These are phyloP conservation scores for Diphasiastrum complanatum DNA, from an alignment of 83 land plant genomes.

Conservation along the genomic window DNA sequence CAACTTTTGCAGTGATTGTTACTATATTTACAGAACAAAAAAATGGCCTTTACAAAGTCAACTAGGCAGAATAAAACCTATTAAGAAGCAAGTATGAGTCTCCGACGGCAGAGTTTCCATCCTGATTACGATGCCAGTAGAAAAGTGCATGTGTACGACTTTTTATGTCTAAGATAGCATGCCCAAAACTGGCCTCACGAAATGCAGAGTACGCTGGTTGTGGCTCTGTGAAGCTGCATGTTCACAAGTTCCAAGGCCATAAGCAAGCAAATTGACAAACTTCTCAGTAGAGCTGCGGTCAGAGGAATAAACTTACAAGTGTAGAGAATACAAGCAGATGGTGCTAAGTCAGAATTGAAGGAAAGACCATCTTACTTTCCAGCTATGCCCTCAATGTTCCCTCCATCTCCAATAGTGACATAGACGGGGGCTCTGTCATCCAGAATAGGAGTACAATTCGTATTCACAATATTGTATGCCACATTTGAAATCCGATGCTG, in stretches of 20 bases:
- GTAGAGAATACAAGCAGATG: no score
- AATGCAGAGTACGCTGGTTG: constrained; percentile 93
- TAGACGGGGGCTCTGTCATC: constrained; percentile 9
- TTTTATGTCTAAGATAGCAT: constrained; percentile 66
- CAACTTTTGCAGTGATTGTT: no score
- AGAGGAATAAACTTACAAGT: no score
- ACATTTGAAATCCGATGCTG: constrained; percentile 17
- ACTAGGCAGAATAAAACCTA: no score
- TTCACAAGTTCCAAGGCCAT: no score
- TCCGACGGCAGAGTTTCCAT: constrained; percentile 55
- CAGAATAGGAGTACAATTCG: background rate
- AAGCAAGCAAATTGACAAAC: no score
- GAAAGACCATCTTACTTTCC: background rate
- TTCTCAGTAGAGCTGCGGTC: no score
- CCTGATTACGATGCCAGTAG: constrained; percentile 80
- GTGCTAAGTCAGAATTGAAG: no score
- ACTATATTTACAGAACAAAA: no score
- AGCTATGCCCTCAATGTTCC: constrained; percentile 12
- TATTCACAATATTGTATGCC: constrained; percentile 2
- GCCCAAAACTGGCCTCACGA: constrained; percentile 89
- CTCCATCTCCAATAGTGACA: constrained; percentile 13
- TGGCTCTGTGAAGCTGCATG: constrained; percentile 58
- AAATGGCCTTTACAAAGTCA: no score
- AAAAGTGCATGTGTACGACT: constrained; percentile 78
- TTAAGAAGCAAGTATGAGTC: no score